These are phyloP conservation scores for Russula ochroleuca DNA, from an alignment of 768 basidiomycete genomes.

Conservation along the genomic window DNA sequence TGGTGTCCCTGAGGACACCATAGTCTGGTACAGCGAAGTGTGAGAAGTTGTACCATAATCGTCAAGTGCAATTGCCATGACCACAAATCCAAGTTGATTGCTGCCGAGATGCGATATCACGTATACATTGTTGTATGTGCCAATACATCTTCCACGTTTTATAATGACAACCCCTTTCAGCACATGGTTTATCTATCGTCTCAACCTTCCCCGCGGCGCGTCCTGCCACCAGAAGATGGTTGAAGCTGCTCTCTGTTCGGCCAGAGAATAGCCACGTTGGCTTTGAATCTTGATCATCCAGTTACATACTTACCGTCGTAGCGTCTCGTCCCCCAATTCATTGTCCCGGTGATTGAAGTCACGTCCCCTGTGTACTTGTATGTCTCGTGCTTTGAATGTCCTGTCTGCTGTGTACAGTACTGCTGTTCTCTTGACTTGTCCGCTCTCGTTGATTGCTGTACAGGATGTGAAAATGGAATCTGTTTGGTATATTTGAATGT, in stretches of 20 bases:
- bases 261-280: background rate
- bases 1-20: no score
- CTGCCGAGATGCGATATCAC: background rate
- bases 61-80: background rate
- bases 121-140: background rate
- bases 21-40: no score
- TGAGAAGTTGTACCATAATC: background rate
- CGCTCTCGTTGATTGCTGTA: no score
- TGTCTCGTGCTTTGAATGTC: background rate
- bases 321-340: background rate
- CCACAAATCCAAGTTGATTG: background rate
- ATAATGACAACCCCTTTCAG: background rate
- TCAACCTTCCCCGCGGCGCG: background rate
- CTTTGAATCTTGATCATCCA: background rate
- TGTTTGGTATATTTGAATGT: no score
- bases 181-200: background rate
- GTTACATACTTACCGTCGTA: no score
- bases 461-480: no score
- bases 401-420: background rate
- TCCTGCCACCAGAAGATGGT: slow-evolving; percentile 2
- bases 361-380: background rate
- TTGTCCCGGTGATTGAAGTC: background rate
- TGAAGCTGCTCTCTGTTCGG: background rate
- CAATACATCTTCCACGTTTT: background rate
- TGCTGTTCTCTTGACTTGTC: no score